Evolutionary conservation across 352 stramenopile species (phyloP).

Genomic region (Aphanomyces euteiches): DNA sequence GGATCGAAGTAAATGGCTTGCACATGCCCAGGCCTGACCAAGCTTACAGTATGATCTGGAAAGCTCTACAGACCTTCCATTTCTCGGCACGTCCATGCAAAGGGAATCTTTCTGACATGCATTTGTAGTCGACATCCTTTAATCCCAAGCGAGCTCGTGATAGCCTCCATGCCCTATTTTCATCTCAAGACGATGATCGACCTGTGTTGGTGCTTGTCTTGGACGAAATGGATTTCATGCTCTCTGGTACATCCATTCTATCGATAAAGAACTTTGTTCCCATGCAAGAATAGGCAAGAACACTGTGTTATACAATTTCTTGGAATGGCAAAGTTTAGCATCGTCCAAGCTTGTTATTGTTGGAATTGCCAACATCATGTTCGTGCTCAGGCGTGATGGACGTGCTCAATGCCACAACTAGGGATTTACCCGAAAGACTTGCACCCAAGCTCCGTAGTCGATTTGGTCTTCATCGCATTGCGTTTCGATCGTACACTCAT

Average conservation of each 20-base stretch:
- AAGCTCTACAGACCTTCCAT: slow-evolving; percentile 40
- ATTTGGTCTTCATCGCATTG: slow-evolving; percentile 59
- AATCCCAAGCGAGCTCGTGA: slow-evolving; percentile 24
- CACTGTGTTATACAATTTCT: slow-evolving; percentile 72
- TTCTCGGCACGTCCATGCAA: slow-evolving; percentile 9
- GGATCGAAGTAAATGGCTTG: slow-evolving; percentile 67
- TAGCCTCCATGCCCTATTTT: slow-evolving; percentile 44
- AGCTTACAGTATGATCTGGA: slow-evolving; percentile 62
- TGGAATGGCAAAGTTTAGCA: slow-evolving; percentile 61
- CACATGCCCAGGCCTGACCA: slow-evolving; percentile 63
- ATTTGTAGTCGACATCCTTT: slow-evolving; percentile 16
- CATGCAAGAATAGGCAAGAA: slow-evolving; percentile 43
- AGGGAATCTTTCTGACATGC: background rate
- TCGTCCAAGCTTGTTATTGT: slow-evolving; percentile 64
- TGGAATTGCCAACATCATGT: slow-evolving; percentile 77
- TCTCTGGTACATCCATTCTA: slow-evolving; percentile 33
- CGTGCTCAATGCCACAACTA: background rate
- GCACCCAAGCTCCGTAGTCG: slow-evolving; percentile 66
- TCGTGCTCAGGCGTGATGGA: background rate
- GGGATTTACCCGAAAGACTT: slow-evolving; percentile 62
- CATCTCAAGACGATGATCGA: slow-evolving; percentile 35
- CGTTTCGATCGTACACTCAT: slow-evolving; percentile 62
- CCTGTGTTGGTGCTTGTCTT: slow-evolving; percentile 59
- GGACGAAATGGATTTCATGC: slow-evolving; percentile 78
- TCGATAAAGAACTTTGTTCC: background rate